Evolutionary conservation across 108 stramenopile species (phyloP), one percentile per base, ranked within the genome.

Genomic region (Discostella stelligeroides): DNA sequence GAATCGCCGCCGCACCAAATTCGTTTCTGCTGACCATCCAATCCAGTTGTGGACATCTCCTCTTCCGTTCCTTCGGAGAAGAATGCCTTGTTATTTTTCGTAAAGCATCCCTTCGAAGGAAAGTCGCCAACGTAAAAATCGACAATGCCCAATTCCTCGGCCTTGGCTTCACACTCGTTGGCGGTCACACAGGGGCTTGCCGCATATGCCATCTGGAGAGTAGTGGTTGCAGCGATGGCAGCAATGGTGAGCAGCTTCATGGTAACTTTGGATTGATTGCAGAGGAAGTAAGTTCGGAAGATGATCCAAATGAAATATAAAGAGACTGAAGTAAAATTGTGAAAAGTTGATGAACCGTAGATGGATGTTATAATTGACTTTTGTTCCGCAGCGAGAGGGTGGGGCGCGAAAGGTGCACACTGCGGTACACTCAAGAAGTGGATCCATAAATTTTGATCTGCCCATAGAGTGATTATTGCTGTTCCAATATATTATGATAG

Each of bases 1-100:
- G 48, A 18, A 49, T 49, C 27, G 29, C 7, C 34, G 15, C 37
- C 55, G 17, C 55, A 56, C 55, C 55, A 56, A 37, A 56, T 56
- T 56, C 55, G 55, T 38, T 27, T 14, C 12, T 13, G 30, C 17
- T 28, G 24, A 12, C 55, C 55, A 17, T 17, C 34, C 37, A 56
- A 38, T 0, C 37, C 30, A 0, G 13, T 17, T 30, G 34, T 18
- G 1, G 55, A 37, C 55, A 56, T 56, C 30, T 56, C 30, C 1
- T 56, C 55, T n/a, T 56, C 34, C 14, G 55, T 56, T 37, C 55
- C 55, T 2, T 8, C 27, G 1, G 55, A 56, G 17, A 56, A 56
- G 37, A 37, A 56, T 1, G 55, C 55, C 15, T 56, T 56, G 17
- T 56, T 30, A 56, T 56, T 56, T 30, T 56, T 56, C 29, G 0